phyloP scores from a whole-genome alignment of 805 yeast species.

The Wickerhamiella azymoides region DNA sequence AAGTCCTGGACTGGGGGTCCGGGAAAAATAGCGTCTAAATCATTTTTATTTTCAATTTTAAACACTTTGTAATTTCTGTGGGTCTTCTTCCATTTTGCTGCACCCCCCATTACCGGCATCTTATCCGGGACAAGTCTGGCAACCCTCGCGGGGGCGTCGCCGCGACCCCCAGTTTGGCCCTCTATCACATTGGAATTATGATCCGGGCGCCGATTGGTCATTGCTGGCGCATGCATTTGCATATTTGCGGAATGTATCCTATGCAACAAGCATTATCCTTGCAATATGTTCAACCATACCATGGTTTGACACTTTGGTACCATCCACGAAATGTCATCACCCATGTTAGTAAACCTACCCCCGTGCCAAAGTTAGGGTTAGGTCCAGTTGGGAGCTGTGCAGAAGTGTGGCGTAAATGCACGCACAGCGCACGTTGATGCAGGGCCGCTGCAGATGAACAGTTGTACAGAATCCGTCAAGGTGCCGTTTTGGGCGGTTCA shows the following conservation, averaged over 20 bases:
- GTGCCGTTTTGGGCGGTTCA: neutral
- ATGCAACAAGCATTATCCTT: neutral
- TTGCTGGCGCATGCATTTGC: conserved; percentile 8
- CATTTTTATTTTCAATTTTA: neutral
- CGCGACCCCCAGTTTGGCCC: neutral
- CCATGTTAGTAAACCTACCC: conserved; percentile 1
- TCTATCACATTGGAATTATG: neutral
- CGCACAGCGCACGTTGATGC: neutral
- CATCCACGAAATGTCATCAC: conserved; percentile 1
- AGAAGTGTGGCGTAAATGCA: conserved; percentile 5
- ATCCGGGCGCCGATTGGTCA: neutral
- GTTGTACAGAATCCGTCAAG: no score
- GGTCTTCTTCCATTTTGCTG: neutral
- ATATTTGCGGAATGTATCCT: neutral
- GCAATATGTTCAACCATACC: conserved; percentile 7
- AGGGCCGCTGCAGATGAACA: neutral
- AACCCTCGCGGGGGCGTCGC: neutral
- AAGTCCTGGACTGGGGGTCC: no score
- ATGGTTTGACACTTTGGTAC: conserved; percentile 6
- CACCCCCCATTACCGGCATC: neutral
- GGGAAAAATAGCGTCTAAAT: no score
- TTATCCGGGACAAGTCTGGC: neutral
- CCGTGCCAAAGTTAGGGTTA: conserved; percentile 5
- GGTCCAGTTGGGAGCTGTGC: neutral
- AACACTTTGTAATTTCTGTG: neutral